phyloP scores from a whole-genome alignment of 2,329 filamentous ascomycete species.

The Penicillium nordicum region DNA sequence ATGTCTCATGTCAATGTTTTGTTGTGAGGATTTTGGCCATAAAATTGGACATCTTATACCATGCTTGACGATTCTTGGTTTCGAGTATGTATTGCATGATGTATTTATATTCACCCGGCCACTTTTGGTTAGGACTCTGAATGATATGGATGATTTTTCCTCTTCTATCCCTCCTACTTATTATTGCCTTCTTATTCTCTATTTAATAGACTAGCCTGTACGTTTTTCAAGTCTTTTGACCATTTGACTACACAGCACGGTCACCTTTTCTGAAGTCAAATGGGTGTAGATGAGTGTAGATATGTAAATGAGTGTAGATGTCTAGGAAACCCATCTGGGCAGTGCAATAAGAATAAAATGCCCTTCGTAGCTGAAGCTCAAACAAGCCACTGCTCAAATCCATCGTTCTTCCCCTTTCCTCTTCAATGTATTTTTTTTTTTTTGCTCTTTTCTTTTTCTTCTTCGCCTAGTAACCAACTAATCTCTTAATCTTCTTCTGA shows the following conservation, averaged over 20 bases:
- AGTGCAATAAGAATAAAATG: background rate
- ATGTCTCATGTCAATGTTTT: constrained; percentile 3
- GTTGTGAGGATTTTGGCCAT: background rate
- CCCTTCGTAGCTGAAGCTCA: background rate
- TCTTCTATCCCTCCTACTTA: background rate
- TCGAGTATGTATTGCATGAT: background rate
- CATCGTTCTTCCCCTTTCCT: background rate
- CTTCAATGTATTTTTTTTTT: no score
- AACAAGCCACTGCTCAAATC: background rate
- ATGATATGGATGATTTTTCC: background rate
- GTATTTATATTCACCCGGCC: background rate
- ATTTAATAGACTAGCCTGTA: no score
- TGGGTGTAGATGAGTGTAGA: background rate
- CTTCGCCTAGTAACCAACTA: background rate
- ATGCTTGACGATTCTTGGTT: background rate
- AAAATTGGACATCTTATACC: background rate
- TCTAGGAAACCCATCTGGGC: background rate
- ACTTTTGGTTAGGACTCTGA: background rate
- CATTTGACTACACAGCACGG: background rate
- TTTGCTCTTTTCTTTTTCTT: background rate
- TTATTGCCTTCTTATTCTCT: background rate
- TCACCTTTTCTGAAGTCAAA: background rate
- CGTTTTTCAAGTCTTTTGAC: no score
- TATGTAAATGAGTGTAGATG: background rate
- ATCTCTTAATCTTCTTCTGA: background rate